phyloP scores from a whole-genome alignment of 148 eudicot species.

The Gaultheria prostrata region DNA sequence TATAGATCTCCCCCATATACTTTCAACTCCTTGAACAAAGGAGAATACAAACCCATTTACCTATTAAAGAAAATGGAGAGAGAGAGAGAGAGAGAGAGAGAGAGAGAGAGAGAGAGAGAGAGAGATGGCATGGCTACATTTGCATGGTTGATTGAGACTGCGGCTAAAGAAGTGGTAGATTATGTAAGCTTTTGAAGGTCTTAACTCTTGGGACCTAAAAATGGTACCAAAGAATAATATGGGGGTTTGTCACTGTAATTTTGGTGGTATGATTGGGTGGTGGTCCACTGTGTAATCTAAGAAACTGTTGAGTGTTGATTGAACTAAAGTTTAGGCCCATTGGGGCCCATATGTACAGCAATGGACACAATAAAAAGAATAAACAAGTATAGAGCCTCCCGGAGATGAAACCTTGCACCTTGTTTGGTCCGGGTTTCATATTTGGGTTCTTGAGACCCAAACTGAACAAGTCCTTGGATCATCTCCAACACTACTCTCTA shows the following conservation, averaged over 20 bases:
- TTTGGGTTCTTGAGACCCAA: no score
- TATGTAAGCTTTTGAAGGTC: background rate
- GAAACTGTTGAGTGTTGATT: background rate
- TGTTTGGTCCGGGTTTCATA: no score
- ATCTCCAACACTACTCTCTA: no score
- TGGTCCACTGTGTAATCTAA: background rate
- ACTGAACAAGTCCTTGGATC: no score
- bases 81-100: background rate
- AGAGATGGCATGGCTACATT: background rate
- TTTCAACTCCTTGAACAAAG: background rate
- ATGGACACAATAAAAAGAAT: background rate
- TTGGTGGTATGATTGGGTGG: conserved; percentile 1
- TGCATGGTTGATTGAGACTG: conserved; percentile 5
- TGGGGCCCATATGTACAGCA: background rate
- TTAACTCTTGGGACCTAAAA: background rate
- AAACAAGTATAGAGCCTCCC: no score
- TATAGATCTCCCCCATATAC: background rate
- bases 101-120: background rate
- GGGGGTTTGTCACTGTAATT: background rate
- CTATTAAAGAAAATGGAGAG: background rate
- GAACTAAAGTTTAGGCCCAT: background rate
- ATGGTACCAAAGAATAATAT: background rate
- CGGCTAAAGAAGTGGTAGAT: background rate
- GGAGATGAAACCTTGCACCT: no score
- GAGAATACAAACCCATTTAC: background rate